Evolutionary conservation across 768 basidiomycete genomes (phyloP).

Genomic region (Chiua virens): DNA sequence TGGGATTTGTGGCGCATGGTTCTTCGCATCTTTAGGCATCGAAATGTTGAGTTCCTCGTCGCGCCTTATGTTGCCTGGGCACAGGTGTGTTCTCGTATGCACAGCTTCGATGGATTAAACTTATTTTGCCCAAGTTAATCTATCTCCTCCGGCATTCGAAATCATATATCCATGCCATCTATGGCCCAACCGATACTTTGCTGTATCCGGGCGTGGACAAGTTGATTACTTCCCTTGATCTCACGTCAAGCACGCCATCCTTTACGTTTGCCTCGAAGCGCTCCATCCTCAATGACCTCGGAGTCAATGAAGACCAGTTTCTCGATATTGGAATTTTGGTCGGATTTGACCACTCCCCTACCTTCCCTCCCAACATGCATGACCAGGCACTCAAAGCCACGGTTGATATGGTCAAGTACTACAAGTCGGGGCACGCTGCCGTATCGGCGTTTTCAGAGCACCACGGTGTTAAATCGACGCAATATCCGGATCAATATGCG

Average conservation of each 20-base stretch:
- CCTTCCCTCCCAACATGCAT: conserved; percentile 81
- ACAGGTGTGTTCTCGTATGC: conserved; percentile 62
- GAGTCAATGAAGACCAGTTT: conserved; percentile 84
- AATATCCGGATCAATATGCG: conserved; percentile 85
- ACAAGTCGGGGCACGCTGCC: conserved; percentile 85
- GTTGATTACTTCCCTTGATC: conserved; percentile 86
- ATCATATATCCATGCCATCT: conserved; percentile 92
- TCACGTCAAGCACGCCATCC: conserved; percentile 60
- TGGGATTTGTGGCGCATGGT: conserved; percentile 97
- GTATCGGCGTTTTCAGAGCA: conserved; percentile 78
- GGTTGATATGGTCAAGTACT: conserved; percentile 90
- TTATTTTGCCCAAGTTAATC: conserved; percentile 62
- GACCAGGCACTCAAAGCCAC: conserved; percentile 82
- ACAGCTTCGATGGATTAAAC: not conserved
- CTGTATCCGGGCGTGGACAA: conserved; percentile 88
- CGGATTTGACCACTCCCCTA: conserved; percentile 78
- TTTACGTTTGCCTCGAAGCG: conserved; percentile 88
- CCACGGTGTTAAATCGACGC: conserved; percentile 74
- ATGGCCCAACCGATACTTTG: conserved; percentile 85
- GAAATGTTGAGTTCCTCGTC: conserved; percentile 93
- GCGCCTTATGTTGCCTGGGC: conserved; percentile 96
- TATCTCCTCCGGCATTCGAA: conserved; percentile 94
- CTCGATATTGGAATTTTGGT: conserved; percentile 91
- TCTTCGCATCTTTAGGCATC: conserved; percentile 87
- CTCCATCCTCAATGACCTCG: conserved; percentile 61